phyloP scores from a whole-genome alignment of 257 asterid species.

The Plectranthus barbatus region DNA sequence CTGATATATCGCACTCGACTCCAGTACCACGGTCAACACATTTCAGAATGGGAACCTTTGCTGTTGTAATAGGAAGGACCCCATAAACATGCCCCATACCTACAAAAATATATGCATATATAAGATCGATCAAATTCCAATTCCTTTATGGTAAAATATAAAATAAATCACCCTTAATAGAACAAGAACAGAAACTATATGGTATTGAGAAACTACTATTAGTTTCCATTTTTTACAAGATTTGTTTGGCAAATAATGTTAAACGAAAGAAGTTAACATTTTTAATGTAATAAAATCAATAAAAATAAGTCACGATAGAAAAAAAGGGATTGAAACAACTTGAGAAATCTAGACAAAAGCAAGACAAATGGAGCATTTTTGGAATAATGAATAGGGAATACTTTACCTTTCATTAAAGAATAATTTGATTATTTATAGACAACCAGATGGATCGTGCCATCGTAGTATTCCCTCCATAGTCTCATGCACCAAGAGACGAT shows the following conservation, averaged over 20 bases:
- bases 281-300: neutral
- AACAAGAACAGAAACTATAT: neutral
- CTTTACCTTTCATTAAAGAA: neutral
- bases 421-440: neutral
- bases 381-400: neutral
- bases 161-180: neutral
- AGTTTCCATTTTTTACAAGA: neutral
- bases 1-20: conserved; percentile 91
- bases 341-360: neutral
- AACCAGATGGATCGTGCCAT: too few species aligned
- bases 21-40: conserved; percentile 92
- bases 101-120: conserved; percentile 27
- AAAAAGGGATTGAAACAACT: neutral
- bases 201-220: neutral
- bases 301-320: neutral
- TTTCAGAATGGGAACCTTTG: conserved; percentile 88
- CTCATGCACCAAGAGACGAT: too few species aligned
- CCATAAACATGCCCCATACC: conserved; percentile 76
- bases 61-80: conserved; percentile 67
- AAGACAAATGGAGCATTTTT: neutral
- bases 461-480: too few species aligned
- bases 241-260: neutral
- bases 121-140: conserved; percentile 14
- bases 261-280: neutral
- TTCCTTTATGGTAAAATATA: neutral